Evolutionary conservation across 129 eudicot genomes (phyloP).

Genomic region (Tagetes erecta): DNA sequence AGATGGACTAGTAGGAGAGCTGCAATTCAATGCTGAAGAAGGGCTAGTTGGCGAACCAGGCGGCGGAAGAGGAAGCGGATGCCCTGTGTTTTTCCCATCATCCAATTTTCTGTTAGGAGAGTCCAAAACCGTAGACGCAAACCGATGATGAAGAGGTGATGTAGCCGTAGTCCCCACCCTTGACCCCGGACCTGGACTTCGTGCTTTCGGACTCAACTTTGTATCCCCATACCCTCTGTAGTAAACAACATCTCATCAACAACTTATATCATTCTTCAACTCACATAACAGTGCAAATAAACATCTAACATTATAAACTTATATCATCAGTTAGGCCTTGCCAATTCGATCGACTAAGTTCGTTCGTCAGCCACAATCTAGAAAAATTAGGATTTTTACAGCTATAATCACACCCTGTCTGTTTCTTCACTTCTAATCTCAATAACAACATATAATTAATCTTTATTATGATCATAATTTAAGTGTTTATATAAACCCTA

Average conservation of each 20-base stretch:
- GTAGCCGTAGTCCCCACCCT: constrained; percentile 48
- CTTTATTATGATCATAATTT: neutral
- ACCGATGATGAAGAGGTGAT: constrained; percentile 80
- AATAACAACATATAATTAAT: too few relatives aligned
- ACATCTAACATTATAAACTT: neutral
- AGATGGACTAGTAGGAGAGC: constrained; percentile 68
- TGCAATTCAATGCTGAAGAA: constrained; percentile 24
- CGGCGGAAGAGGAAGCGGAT: constrained; percentile 82
- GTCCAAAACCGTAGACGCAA: constrained; percentile 55
- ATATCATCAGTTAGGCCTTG: too few relatives aligned
- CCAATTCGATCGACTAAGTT: too few relatives aligned
- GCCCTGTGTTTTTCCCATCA: constrained; percentile 63
- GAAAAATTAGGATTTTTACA: too few relatives aligned
- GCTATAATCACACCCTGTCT: too few relatives aligned
- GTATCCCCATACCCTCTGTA: constrained; percentile 49
- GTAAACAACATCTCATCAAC: neutral
- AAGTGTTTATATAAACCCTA: neutral
- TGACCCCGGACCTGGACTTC: constrained; percentile 79
- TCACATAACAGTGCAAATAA: too few relatives aligned
- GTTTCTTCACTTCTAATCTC: too few relatives aligned
- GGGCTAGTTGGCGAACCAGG: constrained; percentile 34
- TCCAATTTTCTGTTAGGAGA: constrained; percentile 59
- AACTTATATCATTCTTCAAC: neutral
- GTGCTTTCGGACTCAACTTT: constrained; percentile 45
- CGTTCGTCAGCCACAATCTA: too few relatives aligned